These are phyloP conservation scores for Didymellaceae sp. DNA, from an alignment of 2,329 filamentous ascomycete species.

Conservation along the genomic window DNA sequence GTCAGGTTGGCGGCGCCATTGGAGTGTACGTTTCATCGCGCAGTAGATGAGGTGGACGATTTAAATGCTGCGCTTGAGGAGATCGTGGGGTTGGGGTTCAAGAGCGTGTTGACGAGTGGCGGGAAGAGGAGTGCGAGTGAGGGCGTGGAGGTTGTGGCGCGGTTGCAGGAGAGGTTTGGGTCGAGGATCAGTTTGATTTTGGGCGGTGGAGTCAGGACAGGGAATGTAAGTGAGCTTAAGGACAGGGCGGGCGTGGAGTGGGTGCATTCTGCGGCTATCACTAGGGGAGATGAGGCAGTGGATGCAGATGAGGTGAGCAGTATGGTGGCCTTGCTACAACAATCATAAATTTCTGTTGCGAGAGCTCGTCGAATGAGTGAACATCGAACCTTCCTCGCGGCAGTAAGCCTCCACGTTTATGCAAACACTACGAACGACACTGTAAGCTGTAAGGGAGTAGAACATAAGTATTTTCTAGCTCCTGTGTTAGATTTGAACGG, in stretches of 20 bases:
- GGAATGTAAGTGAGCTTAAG: constrained; percentile 50
- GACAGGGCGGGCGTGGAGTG: constrained; percentile 38
- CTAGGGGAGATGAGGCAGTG: constrained; percentile 39
- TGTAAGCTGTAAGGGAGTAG: too few species aligned
- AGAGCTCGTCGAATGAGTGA: too few species aligned
- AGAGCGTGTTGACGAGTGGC: constrained; percentile 58
- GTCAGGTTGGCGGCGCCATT: constrained; percentile 51
- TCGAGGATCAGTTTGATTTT: constrained; percentile 54
- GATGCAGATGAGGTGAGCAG: constrained; percentile 37
- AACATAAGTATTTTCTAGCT: too few species aligned
- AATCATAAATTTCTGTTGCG: neutral
- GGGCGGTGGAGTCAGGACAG: constrained; percentile 58
- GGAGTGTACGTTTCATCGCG: constrained; percentile 63
- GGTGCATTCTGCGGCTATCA: constrained; percentile 56
- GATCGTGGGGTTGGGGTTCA: constrained; percentile 55
- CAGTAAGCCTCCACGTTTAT: too few species aligned
- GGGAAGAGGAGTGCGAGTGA: constrained; percentile 44
- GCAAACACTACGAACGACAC: too few species aligned
- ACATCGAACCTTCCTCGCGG: too few species aligned
- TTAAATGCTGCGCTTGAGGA: constrained; percentile 42
- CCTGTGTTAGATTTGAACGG: too few species aligned
- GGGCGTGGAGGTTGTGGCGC: constrained; percentile 44
- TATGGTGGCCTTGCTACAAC: constrained; percentile 17
- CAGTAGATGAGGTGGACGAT: constrained; percentile 55
- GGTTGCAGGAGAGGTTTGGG: constrained; percentile 37